Evolutionary conservation across 1,284 basidiomycete genomes (phyloP).

Genomic region (Vanrija pseudolonga): DNA sequence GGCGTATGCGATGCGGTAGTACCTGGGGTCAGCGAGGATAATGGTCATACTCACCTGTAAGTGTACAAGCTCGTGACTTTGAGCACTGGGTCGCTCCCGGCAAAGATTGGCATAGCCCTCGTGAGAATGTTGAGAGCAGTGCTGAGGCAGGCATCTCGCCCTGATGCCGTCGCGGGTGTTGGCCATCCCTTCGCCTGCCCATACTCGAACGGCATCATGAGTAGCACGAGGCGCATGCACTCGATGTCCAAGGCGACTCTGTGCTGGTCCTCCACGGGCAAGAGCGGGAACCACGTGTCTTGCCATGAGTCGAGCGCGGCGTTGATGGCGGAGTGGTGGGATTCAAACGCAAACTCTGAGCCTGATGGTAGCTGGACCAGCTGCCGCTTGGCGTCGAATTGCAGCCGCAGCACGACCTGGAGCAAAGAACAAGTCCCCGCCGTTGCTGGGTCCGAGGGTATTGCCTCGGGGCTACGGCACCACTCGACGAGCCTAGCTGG

Average conservation of each 20-base stretch:
- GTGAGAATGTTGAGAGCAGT: not conserved
- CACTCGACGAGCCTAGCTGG: not conserved
- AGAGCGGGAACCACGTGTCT: not conserved
- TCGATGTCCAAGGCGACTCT: conserved; percentile 12
- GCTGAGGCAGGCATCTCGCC: not conserved
- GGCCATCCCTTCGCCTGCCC: not conserved
- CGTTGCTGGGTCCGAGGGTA: not conserved
- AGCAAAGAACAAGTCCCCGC: not conserved
- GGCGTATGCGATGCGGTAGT: conserved; percentile 17
- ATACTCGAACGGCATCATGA: conserved; percentile 19
- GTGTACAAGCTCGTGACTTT: not conserved
- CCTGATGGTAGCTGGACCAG: not conserved
- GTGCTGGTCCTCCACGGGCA: conserved; percentile 3
- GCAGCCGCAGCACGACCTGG: not conserved
- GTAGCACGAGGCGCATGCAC: conserved; percentile 12
- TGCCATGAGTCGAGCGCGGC: conserved; percentile 6
- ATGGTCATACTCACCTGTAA: not conserved
- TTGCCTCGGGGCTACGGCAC: not conserved
- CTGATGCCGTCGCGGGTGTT: not conserved
- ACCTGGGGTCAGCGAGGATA: conserved; percentile 1
- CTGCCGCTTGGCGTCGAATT: not conserved
- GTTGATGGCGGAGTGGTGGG: conserved; percentile 6
- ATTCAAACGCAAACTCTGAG: not conserved
- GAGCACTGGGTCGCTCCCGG: not conserved
- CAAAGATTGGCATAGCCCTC: not conserved